A percentile compares a stretch with the other conserved stretches of the same genome.
Conservation (phyloP, 345 rosid genomes). For the Balakata baccata region DNA sequence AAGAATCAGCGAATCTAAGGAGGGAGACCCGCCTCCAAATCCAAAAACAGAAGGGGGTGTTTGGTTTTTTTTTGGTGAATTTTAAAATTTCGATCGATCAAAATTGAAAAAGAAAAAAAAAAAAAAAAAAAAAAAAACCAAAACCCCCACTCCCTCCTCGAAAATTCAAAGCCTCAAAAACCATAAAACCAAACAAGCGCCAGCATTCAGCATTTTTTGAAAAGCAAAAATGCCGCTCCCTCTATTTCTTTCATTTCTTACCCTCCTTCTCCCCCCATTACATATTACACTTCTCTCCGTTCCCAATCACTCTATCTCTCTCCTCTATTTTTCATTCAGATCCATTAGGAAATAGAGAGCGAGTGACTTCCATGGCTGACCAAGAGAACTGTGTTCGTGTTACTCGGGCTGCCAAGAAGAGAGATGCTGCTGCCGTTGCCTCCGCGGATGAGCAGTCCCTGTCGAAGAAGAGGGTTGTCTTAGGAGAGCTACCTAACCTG, state of each 20-base stretch:
- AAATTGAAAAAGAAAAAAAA: too few relatives aligned
- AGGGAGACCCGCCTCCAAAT: too few relatives aligned
- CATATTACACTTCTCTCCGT: not conserved
- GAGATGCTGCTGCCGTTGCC: conserved; percentile 29
- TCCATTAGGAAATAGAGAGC: conserved; percentile 2
- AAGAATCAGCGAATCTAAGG: too few relatives aligned
- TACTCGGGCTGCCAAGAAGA: conserved; percentile 58
- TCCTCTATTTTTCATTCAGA: not conserved
- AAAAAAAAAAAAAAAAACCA: not conserved
- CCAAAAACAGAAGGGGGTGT: too few relatives aligned
- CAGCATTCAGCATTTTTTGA: conserved; percentile 13
- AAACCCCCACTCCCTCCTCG: too few relatives aligned
- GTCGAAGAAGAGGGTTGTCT: conserved; percentile 58
- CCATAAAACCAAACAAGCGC: conserved; percentile 19
- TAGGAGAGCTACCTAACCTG: conserved; percentile 55
- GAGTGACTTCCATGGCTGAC: conserved; percentile 44
- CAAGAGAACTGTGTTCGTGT: conserved; percentile 47
- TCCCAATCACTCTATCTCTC: not conserved
- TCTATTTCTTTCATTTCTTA: conserved; percentile 14
- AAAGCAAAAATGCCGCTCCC: conserved; percentile 40
- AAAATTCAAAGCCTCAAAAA: not conserved
- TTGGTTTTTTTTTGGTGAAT: too few relatives aligned
- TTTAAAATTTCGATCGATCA: too few relatives aligned
- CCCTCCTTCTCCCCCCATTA: conserved; percentile 5
- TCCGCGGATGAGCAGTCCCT: conserved; percentile 21